phyloP scores from a whole-genome alignment of 768 basidiomycete species.

The Symmetrospora coprosmae region DNA sequence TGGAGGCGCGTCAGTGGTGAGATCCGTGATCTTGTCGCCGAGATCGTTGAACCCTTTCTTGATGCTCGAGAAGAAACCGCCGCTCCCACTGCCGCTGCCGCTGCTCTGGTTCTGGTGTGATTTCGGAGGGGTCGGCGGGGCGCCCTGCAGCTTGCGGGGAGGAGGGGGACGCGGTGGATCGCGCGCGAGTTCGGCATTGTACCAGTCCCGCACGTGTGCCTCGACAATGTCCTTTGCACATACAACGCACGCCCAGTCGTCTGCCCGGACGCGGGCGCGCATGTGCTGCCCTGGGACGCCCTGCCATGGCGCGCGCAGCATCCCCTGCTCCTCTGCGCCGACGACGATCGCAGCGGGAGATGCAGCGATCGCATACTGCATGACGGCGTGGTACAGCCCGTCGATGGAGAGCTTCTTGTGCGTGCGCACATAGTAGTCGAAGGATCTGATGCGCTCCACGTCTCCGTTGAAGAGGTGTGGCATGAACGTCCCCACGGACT shows the following conservation, averaged over 20 bases:
- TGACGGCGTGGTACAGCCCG: constrained; percentile 15
- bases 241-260: constrained; percentile 8
- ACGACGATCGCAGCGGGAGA: constrained; percentile 2
- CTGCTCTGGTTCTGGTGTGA: constrained; percentile 2
- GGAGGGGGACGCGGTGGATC: neutral
- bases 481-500: constrained; percentile 8
- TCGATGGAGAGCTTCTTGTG: constrained; percentile 7
- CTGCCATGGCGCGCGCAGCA: constrained; percentile 8
- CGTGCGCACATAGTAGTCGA: constrained; percentile 2
- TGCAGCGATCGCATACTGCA: neutral
- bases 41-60: constrained; percentile 18
- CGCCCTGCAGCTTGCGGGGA: too few species aligned
- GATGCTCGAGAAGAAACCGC: constrained; percentile 4
- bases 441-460: constrained; percentile 9
- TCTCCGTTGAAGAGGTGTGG: constrained; percentile 15
- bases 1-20: constrained; percentile 3
- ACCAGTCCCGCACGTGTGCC: constrained; percentile 6
- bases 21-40: constrained; percentile 7
- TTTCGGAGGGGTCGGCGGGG: too few species aligned
- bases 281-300: constrained; percentile 8
- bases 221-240: constrained; percentile 17
- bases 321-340: constrained; percentile 11
- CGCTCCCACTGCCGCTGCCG: neutral
- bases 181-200: neutral
- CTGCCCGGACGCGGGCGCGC: neutral